Evolutionary conservation across 805 yeast species (phyloP).

Genomic region (Candida michaelii): DNA sequence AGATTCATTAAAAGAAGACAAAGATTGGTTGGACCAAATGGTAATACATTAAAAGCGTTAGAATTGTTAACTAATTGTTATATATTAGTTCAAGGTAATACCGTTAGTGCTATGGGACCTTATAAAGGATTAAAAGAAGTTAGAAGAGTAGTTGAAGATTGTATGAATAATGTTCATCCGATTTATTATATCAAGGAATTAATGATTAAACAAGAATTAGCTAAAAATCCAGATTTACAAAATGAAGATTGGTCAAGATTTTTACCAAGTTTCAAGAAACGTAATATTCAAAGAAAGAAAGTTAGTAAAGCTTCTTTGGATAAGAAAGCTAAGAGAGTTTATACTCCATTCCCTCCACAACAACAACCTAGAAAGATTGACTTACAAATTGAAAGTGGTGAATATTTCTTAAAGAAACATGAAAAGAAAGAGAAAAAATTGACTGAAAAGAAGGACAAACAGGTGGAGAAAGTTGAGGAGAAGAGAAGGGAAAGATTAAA

Average conservation of each 20-base stretch:
- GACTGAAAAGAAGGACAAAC: constrained; percentile 76
- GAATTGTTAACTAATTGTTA: constrained; percentile 95
- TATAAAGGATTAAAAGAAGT: constrained; percentile 88
- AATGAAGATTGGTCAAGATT: constrained; percentile 96
- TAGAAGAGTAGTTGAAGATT: constrained; percentile 93
- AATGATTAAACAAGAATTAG: constrained; percentile 94
- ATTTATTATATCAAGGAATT: constrained; percentile 95
- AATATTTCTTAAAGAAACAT: constrained; percentile 85
- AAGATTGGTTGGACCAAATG: constrained; percentile 93
- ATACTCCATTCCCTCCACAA: constrained; percentile 99
- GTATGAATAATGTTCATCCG: constrained; percentile 97
- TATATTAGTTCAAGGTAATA: constrained; percentile 94
- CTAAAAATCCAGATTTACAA: constrained; percentile 93
- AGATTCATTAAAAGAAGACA: constrained; percentile 94
- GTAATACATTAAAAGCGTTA: constrained; percentile 92
- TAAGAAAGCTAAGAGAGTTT: constrained; percentile 65
- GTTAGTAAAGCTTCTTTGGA: constrained; percentile 47
- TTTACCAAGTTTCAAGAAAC: constrained; percentile 93
- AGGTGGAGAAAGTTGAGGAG: constrained; percentile 63
- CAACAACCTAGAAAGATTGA: constrained; percentile 97
- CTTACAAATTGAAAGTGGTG: constrained; percentile 97
- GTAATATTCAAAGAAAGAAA: constrained; percentile 91
- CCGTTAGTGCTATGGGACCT: constrained; percentile 97
- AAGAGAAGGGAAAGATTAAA: constrained; percentile 70
- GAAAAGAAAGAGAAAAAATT: constrained; percentile 73